These are phyloP conservation scores for Melanomma pulvis-pyrius DNA, from an alignment of 495 filamentous ascomycete genomes.

Conservation along the genomic window DNA sequence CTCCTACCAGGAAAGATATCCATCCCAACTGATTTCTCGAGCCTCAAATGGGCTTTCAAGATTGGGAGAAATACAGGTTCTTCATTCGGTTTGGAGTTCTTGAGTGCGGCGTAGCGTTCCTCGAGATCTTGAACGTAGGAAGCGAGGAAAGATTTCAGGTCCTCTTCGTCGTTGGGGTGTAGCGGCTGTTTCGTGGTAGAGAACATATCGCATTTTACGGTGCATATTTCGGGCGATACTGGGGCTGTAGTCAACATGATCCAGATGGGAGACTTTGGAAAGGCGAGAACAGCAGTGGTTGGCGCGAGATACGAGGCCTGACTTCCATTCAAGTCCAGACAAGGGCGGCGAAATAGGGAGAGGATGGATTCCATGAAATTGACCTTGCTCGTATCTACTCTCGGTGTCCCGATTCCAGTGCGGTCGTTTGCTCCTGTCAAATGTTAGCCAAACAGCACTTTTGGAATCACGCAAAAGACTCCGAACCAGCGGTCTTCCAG, in stretches of 20 bases:
- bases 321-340: not conserved
- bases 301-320: not conserved
- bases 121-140: slow-evolving; percentile 20
- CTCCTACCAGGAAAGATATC: slow-evolving; percentile 24
- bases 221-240: slow-evolving; percentile 9
- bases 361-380: slow-evolving; percentile 4
- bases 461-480: not conserved
- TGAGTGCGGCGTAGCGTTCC: slow-evolving; percentile 9
- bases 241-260: slow-evolving; percentile 15
- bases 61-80: not conserved
- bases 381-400: not conserved
- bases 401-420: slow-evolving; percentile 17
- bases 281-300: slow-evolving; percentile 11
- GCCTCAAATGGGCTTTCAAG: slow-evolving; percentile 31
- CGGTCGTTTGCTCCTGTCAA: slow-evolving; percentile 12
- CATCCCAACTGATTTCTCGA: slow-evolving; percentile 23
- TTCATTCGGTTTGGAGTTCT: not conserved
- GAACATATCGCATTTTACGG: slow-evolving; percentile 18
- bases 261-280: slow-evolving; percentile 22
- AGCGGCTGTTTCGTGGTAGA: not conserved
- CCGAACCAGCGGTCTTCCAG: slow-evolving; percentile 36
- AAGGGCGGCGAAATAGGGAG: slow-evolving; percentile 9
- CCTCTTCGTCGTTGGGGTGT: not conserved
- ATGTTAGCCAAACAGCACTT: not conserved
- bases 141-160: slow-evolving; percentile 1